Evolutionary conservation across 805 yeast genomes (phyloP).

Genomic region (Torulaspora maleeae): DNA sequence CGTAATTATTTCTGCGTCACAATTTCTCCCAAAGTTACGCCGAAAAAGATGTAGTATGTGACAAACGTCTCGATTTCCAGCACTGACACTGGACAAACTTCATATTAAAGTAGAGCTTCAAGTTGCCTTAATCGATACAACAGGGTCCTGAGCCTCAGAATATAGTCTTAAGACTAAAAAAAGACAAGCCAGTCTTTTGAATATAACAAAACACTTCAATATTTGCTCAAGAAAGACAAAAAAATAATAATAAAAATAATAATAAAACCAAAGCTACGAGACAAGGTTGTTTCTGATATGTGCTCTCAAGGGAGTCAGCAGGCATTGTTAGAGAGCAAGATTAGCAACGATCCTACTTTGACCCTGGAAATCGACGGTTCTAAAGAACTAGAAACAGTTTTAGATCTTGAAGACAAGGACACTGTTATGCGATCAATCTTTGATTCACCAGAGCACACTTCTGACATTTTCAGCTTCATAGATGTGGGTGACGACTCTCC

Average conservation of each 20-base stretch:
- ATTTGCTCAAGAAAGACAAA: neutral
- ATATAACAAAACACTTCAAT: neutral
- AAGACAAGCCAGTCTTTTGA: neutral
- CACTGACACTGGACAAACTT: constrained; percentile 1
- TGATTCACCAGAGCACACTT: constrained; percentile 9
- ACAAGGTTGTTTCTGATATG: neutral
- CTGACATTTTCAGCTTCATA: constrained; percentile 3
- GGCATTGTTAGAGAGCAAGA: constrained; percentile 1
- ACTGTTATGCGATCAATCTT: constrained; percentile 11
- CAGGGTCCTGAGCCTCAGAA: neutral
- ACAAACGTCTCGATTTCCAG: constrained; percentile 4
- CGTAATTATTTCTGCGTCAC: constrained; percentile 6
- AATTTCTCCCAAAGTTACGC: constrained; percentile 3
- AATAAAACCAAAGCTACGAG: neutral
- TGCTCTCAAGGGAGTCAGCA: neutral
- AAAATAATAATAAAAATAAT: neutral
- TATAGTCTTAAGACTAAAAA: neutral
- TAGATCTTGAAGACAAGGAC: constrained; percentile 8
- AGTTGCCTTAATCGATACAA: neutral
- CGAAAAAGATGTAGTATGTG: constrained; percentile 1
- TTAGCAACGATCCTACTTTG: constrained; percentile 8
- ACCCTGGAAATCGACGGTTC: constrained; percentile 7
- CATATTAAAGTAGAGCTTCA: constrained; percentile 2
- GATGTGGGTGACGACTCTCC: constrained; percentile 4
- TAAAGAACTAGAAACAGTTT: constrained; percentile 6